Conservation (phyloP, 805 yeast species). For the Clavispora phyllophila region DNA sequence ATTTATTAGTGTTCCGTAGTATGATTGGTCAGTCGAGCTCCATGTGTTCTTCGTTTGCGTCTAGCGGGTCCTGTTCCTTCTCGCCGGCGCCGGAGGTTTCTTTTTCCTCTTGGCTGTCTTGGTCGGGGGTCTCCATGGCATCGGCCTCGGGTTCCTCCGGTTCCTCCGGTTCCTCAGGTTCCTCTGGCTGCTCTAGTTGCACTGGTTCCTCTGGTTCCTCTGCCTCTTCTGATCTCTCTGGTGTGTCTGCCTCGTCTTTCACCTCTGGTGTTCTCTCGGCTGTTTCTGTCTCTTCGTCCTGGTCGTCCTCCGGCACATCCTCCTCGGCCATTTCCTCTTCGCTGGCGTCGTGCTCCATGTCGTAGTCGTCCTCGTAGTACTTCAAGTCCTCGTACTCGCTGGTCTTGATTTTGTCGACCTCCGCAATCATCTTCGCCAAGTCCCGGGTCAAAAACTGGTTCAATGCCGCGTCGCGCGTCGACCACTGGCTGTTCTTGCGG, state of each 20-base stretch:
- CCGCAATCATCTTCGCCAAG: conserved; percentile 21
- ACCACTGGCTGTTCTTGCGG: conserved; percentile 32
- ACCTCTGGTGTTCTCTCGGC: neutral
- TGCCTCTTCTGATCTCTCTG: too few species aligned
- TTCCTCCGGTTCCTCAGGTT: too few species aligned
- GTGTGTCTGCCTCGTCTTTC: too few species aligned
- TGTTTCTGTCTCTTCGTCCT: conserved; percentile 8
- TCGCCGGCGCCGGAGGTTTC: neutral
- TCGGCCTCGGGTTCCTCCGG: too few species aligned
- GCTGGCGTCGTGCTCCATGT: conserved; percentile 11
- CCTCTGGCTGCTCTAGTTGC: too few species aligned
- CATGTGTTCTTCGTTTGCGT: neutral
- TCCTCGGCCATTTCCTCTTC: conserved; percentile 14
- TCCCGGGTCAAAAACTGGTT: conserved; percentile 25
- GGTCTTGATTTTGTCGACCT: conserved; percentile 24
- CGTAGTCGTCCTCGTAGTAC: conserved; percentile 17
- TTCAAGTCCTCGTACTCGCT: conserved; percentile 26
- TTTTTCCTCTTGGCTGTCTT: neutral
- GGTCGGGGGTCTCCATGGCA: neutral
- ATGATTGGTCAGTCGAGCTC: neutral
- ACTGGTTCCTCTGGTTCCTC: too few species aligned
- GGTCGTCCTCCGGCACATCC: conserved; percentile 10
- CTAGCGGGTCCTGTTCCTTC: neutral
- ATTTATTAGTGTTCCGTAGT: neutral
- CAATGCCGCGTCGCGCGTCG: conserved; percentile 25